Base-by-base conservation (phyloP, 23 red algal species). In the Gracilariopsis chorda region DNA sequence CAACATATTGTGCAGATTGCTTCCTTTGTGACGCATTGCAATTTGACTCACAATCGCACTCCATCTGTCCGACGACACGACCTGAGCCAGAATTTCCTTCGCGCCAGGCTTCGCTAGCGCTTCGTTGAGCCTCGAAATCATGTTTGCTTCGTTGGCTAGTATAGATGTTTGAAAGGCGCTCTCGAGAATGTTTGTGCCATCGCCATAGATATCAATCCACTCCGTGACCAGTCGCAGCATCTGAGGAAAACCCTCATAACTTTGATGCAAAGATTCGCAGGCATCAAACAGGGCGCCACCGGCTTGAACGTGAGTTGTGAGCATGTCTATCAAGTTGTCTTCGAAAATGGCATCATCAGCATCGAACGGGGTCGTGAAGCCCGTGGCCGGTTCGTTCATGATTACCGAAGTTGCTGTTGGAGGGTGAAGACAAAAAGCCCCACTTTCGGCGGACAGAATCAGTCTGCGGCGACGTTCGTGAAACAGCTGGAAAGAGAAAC, bases 151-250 rank as follows among this genome's bases (percentile, higher is more conserved):
- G 39, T 84, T 56, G 12, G 55, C 36, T 4, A 59, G 52, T 19
- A 84, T 37, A 45, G 67, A 33, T 14, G 80, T 64, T 43, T 84
- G 30, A 46, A 84, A 56, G 14, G 80, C 80, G 24, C 67, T 63
- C 24, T 84, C 80, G 16, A 84, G 58, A 68, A 46, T 59, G 42
- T 63, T 1, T 11, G 34, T 46, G 13, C 80, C 80, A 61, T 84
- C 57, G 13, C 52, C 58, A 33, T 84, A 84, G 14, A 33, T 62
- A 44, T 84, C 37, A 40, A 61, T 48, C 80, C 80, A 84, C 21
- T 84, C 53, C 14, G 67, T 17, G 57, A 84, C 56, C 25, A 47
- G 28, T 28, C 80, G 80, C 24, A 84, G 34, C 80, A 84, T 84
- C 21, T 84, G 56, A 10, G 80, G 80, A 48, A 64, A 36, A 7